A percentile compares a stretch with the other conserved stretches of the same genome.
These are phyloP conservation scores for Paulownia fortunei DNA, from an alignment of 257 asterid genomes.

Conservation along the genomic window DNA sequence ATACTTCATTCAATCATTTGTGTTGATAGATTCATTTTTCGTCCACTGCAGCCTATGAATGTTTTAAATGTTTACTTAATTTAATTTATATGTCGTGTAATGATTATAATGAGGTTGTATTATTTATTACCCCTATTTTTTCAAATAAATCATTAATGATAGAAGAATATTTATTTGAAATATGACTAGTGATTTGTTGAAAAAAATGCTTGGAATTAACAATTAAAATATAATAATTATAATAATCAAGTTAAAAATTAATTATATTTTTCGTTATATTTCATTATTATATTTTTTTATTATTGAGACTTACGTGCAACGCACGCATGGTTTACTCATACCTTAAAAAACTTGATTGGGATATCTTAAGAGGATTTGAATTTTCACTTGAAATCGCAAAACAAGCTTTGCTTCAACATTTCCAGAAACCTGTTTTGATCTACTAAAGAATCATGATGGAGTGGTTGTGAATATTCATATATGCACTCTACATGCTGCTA, in stretches of 20 bases:
- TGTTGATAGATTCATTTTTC: no score
- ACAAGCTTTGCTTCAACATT: neutral
- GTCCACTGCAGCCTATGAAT: no score
- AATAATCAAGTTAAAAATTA: neutral
- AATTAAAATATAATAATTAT: neutral
- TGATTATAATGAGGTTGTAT: neutral
- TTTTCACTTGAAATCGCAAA: slow-evolving; percentile 8
- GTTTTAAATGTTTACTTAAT: no score
- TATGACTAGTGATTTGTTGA: no score
- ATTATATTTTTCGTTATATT: neutral
- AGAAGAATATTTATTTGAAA: neutral
- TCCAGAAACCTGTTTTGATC: slow-evolving; percentile 10
- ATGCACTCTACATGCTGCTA: slow-evolving; percentile 19
- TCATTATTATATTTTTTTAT: neutral
- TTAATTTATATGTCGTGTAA: neutral
- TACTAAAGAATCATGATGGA: slow-evolving; percentile 15
- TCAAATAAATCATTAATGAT: neutral
- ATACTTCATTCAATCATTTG: no score
- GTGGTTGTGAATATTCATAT: slow-evolving; percentile 11
- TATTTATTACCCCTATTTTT: neutral
- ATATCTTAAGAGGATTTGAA: slow-evolving; percentile 14
- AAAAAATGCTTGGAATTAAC: neutral
- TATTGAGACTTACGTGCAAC: neutral
- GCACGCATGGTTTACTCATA: neutral
- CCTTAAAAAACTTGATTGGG: slow-evolving; percentile 8